Evolutionary conservation across 106 monocot genomes (phyloP).

Genomic region (Acorus gramineus): DNA sequence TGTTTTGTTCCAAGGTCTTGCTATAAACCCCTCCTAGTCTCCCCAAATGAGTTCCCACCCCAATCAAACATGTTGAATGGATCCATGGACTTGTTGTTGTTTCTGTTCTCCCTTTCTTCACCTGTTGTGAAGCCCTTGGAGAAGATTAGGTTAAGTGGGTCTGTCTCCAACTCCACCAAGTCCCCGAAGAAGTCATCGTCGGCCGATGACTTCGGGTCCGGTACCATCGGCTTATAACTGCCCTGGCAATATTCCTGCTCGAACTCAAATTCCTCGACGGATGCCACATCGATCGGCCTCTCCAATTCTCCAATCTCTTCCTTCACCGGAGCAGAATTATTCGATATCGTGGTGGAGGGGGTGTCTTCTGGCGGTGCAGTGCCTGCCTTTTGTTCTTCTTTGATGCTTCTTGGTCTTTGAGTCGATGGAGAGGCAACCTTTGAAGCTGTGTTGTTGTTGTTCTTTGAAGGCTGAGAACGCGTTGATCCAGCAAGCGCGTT

Average conservation of each 20-base stretch:
- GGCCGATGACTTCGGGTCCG: conserved; percentile 14
- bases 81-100: conserved; percentile 18
- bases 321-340: not conserved
- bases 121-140: conserved; percentile 24
- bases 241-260: conserved; percentile 17
- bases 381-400: conserved; percentile 5
- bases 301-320: conserved; percentile 19
- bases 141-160: conserved; percentile 39
- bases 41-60: conserved; percentile 22
- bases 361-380: not conserved
- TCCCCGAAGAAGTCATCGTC: conserved; percentile 45
- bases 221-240: conserved; percentile 33
- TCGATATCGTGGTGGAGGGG: not conserved
- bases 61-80: conserved; percentile 45
- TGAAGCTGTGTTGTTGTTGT: not conserved
- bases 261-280: conserved; percentile 2
- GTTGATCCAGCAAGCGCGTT: conserved; percentile 52
- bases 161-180: conserved; percentile 46
- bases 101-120: conserved; percentile 10
- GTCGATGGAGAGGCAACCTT: not conserved
- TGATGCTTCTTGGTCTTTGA: not conserved
- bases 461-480: conserved; percentile 20
- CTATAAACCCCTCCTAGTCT: conserved; percentile 24
- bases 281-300: not conserved
- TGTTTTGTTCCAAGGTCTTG: conserved; percentile 12